These are phyloP conservation scores for Silene coronaria DNA, from an alignment of 179 eudicot genomes.

Conservation along the genomic window DNA sequence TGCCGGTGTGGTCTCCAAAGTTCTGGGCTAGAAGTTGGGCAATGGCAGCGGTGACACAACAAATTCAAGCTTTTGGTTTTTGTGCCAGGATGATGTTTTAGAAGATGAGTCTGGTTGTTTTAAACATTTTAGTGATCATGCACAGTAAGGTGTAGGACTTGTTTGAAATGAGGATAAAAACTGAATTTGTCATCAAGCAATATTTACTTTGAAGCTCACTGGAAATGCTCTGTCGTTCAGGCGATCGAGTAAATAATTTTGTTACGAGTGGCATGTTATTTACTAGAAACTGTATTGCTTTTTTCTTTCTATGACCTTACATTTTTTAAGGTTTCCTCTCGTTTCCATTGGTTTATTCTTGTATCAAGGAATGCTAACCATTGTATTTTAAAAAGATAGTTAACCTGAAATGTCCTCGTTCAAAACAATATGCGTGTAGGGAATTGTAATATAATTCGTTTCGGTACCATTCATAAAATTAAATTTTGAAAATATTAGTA, in stretches of 20 bases:
- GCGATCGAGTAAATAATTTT: constrained; percentile 27
- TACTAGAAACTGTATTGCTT: no score
- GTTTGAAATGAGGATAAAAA: constrained; percentile 11
- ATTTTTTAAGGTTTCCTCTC: no score
- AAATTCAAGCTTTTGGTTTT: constrained; percentile 2
- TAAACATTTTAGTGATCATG: constrained; percentile 16
- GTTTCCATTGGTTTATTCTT: no score
- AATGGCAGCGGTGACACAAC: neutral
- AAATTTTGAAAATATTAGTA: no score
- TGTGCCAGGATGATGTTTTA: constrained; percentile 12
- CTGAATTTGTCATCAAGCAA: constrained; percentile 20
- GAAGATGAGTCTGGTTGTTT: constrained; percentile 22
- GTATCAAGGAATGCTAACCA: no score
- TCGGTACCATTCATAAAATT: no score
- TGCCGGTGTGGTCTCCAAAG: constrained; percentile 91
- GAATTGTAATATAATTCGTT: no score
- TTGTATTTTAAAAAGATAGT: no score
- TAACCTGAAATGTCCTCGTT: no score
- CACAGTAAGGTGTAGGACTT: constrained; percentile 25
- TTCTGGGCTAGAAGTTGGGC: constrained; percentile 21
- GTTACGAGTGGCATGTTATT: neutral
- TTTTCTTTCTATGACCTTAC: no score
- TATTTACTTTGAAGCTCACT: constrained; percentile 20
- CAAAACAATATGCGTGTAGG: no score
- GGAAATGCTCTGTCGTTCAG: constrained; percentile 21